phyloP scores from a whole-genome alignment of 257 asterid species.

The Thymus quinquecostatus region DNA sequence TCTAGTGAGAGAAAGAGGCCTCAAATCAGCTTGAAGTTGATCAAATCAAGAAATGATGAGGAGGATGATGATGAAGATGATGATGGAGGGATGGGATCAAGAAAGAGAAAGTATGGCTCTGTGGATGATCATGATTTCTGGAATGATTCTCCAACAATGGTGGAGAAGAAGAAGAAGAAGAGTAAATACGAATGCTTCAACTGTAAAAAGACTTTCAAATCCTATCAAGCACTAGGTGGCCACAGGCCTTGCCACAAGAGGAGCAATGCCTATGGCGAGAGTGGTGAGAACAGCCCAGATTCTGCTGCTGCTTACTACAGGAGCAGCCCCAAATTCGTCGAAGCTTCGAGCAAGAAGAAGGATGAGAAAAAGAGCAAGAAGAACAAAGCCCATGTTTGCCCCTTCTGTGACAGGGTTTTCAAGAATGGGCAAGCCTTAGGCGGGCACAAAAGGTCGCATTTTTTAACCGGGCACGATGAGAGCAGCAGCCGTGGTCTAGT shows the following conservation, averaged over 20 bases:
- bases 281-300: constrained; percentile 65
- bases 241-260: constrained; percentile 90
- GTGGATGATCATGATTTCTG: constrained; percentile 41
- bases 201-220: constrained; percentile 80
- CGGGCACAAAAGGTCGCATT: constrained; percentile 94
- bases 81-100: constrained; percentile 40
- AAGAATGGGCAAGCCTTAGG: constrained; percentile 90
- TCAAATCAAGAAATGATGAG: constrained; percentile 28
- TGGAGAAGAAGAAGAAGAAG: constrained; percentile 45
- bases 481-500: constrained; percentile 38
- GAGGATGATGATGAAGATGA: constrained; percentile 26
- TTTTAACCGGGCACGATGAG: constrained; percentile 52
- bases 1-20: constrained; percentile 34
- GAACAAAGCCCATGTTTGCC: constrained; percentile 74
- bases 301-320: constrained; percentile 44
- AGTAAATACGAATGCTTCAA: constrained; percentile 81
- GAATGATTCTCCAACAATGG: constrained; percentile 39
- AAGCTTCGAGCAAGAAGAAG: constrained; percentile 44
- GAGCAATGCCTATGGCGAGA: constrained; percentile 44
- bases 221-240: constrained; percentile 95
- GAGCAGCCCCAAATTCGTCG: constrained; percentile 38
- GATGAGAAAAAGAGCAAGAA: constrained; percentile 52
- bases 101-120: constrained; percentile 47
- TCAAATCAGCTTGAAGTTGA: constrained; percentile 33
- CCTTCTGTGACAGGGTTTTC: constrained; percentile 66